These are phyloP conservation scores for Thelephora ganbajun DNA, from an alignment of 768 basidiomycete species.

Conservation along the genomic window DNA sequence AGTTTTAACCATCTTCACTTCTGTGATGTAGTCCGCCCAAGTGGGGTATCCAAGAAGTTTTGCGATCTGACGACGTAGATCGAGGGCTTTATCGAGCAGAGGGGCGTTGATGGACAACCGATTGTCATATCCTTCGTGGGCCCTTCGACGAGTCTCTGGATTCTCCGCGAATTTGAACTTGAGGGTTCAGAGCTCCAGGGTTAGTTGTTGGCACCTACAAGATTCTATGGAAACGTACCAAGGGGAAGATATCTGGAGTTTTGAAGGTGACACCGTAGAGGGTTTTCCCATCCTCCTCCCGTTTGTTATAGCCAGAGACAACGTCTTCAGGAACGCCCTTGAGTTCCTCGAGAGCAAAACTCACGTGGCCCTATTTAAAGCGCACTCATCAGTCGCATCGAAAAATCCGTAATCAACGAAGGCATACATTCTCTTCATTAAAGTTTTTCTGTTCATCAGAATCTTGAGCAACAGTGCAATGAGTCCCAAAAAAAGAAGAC, in stretches of 20 bases:
- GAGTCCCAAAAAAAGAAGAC: slow-evolving; percentile 14
- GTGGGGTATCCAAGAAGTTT: slow-evolving; percentile 57
- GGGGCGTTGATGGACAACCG: slow-evolving; percentile 59
- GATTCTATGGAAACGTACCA: slow-evolving; percentile 29
- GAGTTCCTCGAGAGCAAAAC: slow-evolving; percentile 60
- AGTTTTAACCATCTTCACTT: slow-evolving; percentile 76
- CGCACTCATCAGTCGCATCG: not conserved
- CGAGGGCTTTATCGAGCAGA: slow-evolving; percentile 51
- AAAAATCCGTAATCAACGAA: not conserved
- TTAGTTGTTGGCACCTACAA: not conserved
- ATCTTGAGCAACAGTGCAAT: not conserved
- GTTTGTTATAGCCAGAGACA: slow-evolving; percentile 61
- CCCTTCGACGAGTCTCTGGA: slow-evolving; percentile 52
- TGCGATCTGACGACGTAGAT: slow-evolving; percentile 57
- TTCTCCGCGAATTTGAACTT: slow-evolving; percentile 73
- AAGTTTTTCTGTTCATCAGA: slow-evolving; percentile 53
- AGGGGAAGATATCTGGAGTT: slow-evolving; percentile 68
- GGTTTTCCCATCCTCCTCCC: slow-evolving; percentile 40
- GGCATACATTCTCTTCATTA: slow-evolving; percentile 68
- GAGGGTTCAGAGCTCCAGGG: not conserved
- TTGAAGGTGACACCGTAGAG: slow-evolving; percentile 68
- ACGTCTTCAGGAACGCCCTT: slow-evolving; percentile 74
- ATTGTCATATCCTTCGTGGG: slow-evolving; percentile 54
- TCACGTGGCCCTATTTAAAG: slow-evolving; percentile 34
- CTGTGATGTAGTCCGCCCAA: slow-evolving; percentile 78